Base-by-base conservation (phyloP, 352 stramenopile genomes). In the Peronospora farinosa region DNA sequence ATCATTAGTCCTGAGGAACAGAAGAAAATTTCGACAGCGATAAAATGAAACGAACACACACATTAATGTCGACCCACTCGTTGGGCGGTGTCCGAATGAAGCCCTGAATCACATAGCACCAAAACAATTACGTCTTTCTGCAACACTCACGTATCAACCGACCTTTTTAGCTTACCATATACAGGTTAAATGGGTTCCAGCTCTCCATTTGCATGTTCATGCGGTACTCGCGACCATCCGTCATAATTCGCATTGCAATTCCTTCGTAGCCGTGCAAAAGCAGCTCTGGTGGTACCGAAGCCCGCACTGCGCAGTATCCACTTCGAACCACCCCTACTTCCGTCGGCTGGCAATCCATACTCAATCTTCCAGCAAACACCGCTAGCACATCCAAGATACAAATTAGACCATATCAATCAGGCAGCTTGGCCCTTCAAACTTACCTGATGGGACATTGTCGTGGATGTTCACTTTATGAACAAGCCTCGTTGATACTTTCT, bases 121-220 rank as follows among this genome's bases (percentile, higher is more conserved):
- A 35, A n/a, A 42, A 40, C 10, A 27, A 7, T 49, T 8, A 35
- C 30, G 37, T 19, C 32, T 16, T n/a, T 8, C 32, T 36, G 15
- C n/a, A 44, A 39, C 11, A 47, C 2, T 17, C 1, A 16, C 23
- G 15, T 7, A 44, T 38, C 9, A 10, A 25, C 28, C 10, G 2
- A n/a, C 7, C 7, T 23, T 23, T 31, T 21, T 25, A 13, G n/a
- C 66, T 31, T 51, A 89, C 78, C 76, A 93, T 91, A 65, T 90
- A 86, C 57, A 93, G 58, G 46, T 93, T 88, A 30, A 91, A 77
- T 7, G 83, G 83, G 52, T 93, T 93, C 83, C 83, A 93, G 15
- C 83, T 78, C 42, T 90, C 78, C 67, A 88, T 85, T 62, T 93
- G 83, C 32, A 78, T 67, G 42, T 93, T 93, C 66, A 93, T 64